phyloP scores from a whole-genome alignment of 805 yeast species.

The Yarrowia porcina region DNA sequence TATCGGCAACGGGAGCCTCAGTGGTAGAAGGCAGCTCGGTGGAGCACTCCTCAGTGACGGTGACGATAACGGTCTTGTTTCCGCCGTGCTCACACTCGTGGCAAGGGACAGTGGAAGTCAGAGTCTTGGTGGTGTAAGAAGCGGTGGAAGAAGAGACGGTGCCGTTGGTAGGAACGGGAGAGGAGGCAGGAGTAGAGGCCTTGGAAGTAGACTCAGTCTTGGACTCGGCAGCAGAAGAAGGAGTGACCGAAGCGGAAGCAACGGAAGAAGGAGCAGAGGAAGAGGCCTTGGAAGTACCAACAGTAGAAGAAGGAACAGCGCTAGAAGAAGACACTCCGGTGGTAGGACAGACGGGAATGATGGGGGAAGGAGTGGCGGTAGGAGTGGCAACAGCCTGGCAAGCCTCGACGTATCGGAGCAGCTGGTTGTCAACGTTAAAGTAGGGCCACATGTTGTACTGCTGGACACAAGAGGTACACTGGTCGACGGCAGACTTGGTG shows the following conservation, averaged over 20 bases:
- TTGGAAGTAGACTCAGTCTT: conserved; percentile 52
- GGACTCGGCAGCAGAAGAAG: not conserved
- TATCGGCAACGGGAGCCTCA: conserved; percentile 62
- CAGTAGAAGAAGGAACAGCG: conserved; percentile 74
- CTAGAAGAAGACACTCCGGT: conserved; percentile 58
- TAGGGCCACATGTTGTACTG: conserved; percentile 22
- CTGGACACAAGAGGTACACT: conserved; percentile 18
- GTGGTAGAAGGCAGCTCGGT: conserved; percentile 27
- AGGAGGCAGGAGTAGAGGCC: not conserved
- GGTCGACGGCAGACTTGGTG: conserved; percentile 18
- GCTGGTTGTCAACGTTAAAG: conserved; percentile 16
- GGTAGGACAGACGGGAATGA: conserved; percentile 61
- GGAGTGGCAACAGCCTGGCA: conserved; percentile 47
- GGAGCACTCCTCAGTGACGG: conserved; percentile 28
- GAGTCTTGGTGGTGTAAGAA: conserved; percentile 27
- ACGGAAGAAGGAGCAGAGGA: conserved; percentile 63
- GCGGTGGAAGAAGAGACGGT: conserved; percentile 1
- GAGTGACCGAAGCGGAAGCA: not conserved
- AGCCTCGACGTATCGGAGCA: conserved; percentile 17
- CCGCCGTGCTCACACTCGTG: conserved; percentile 32
- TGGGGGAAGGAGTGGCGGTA: conserved; percentile 80
- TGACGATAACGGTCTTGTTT: conserved; percentile 16
- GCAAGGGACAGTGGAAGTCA: conserved; percentile 29
- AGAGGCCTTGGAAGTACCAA: no score
- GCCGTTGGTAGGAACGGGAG: conserved; percentile 27